Conservation (phyloP, 345 rosid genomes). For the Populus simonii region DNA sequence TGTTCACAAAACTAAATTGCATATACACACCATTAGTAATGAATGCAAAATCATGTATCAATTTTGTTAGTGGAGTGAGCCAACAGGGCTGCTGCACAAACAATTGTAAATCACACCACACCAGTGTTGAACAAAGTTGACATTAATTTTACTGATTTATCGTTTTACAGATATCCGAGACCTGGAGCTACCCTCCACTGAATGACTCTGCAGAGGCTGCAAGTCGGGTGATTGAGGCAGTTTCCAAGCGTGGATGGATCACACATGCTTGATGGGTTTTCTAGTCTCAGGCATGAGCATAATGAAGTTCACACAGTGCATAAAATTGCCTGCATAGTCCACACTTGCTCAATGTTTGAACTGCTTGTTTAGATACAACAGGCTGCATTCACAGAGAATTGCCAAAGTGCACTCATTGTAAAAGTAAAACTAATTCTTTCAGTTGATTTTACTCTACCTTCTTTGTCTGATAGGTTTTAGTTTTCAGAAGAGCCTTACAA, state of each 20-base stretch:
- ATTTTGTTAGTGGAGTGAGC: background rate
- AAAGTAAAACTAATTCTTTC: background rate
- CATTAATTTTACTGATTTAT: background rate
- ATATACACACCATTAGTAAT: background rate
- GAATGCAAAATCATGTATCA: background rate
- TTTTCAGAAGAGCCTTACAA: background rate
- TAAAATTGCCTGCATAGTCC: background rate
- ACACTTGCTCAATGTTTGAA: background rate
- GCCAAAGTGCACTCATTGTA: background rate
- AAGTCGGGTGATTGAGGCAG: slow-evolving; percentile 12
- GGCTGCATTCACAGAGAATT: too few species aligned
- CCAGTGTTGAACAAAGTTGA: background rate
- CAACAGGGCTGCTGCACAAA: background rate
- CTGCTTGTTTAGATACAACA: too few species aligned
- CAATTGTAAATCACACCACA: background rate
- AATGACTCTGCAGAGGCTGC: slow-evolving; percentile 25
- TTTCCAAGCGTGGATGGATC: slow-evolving; percentile 22
- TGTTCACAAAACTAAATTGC: background rate
- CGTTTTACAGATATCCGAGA: slow-evolving; percentile 23
- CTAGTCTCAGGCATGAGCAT: background rate
- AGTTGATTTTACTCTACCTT: background rate
- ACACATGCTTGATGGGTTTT: background rate
- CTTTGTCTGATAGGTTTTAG: background rate
- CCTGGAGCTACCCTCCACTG: slow-evolving; percentile 32
- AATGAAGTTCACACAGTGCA: background rate